phyloP scores from a whole-genome alignment of 1,284 basidiomycete genomes.

The Termitomyces sp. region DNA sequence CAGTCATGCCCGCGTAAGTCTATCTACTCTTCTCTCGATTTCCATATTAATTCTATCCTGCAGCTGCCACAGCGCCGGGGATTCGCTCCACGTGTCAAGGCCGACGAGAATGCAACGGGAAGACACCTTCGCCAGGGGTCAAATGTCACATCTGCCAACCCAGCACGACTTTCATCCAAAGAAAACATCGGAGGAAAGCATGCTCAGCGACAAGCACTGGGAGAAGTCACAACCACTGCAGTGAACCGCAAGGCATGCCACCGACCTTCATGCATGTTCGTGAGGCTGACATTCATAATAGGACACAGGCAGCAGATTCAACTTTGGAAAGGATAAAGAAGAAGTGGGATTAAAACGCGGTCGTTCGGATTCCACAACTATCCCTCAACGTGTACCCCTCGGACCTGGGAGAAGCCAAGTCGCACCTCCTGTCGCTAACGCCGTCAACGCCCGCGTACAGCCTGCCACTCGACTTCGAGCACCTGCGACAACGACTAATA shows the following conservation, averaged over 20 bases:
- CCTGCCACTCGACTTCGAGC: constrained; percentile 31
- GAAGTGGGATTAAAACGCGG: constrained; percentile 58
- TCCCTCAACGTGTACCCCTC: constrained; percentile 61
- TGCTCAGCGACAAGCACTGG: constrained; percentile 53
- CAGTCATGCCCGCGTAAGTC: constrained; percentile 50
- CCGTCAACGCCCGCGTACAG: constrained; percentile 34
- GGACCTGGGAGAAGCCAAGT: constrained; percentile 48
- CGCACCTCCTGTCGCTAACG: constrained; percentile 33
- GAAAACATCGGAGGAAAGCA: constrained; percentile 43
- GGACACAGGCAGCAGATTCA: constrained; percentile 39
- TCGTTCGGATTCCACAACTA: constrained; percentile 56
- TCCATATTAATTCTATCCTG: constrained; percentile 7
- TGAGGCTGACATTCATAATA: constrained; percentile 17
- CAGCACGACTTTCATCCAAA: constrained; percentile 42
- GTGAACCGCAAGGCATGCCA: constrained; percentile 60
- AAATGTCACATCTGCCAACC: constrained; percentile 35
- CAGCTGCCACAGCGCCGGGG: constrained; percentile 39
- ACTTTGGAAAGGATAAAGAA: constrained; percentile 46
- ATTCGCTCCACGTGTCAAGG: constrained; percentile 53
- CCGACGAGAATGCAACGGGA: constrained; percentile 69
- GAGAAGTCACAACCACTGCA: constrained; percentile 66
- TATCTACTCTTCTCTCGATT: constrained; percentile 11
- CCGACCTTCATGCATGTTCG: constrained; percentile 1
- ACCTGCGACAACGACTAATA: constrained; percentile 31
- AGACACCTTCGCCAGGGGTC: constrained; percentile 59